Evolutionary conservation across 345 rosid genomes (phyloP).

Genomic region (Physaria fendleri): DNA sequence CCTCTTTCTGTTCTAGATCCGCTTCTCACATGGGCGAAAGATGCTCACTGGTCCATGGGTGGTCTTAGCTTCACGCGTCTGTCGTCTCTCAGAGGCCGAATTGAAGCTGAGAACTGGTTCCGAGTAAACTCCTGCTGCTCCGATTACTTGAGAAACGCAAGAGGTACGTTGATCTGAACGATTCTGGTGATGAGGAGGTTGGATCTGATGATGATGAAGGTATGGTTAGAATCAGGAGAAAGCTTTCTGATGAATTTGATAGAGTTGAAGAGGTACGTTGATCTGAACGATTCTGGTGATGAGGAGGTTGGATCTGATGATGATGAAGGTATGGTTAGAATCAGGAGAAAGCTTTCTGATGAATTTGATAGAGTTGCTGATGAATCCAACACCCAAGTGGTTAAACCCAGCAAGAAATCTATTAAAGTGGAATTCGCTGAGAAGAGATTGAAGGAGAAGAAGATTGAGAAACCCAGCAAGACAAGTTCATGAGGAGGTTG

Average conservation of each 20-base stretch:
- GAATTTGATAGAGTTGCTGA: constrained; percentile 71
- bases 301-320: constrained; percentile 20
- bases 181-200: constrained; percentile 21
- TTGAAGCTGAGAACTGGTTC: constrained; percentile 44
- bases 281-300: constrained; percentile 33
- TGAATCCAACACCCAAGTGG: not conserved
- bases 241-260: constrained; percentile 67
- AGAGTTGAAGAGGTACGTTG: too few relatives aligned
- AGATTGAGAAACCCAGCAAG: constrained; percentile 4
- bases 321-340: constrained; percentile 17
- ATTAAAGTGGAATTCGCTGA: not conserved
- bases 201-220: constrained; percentile 22
- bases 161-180: constrained; percentile 42
- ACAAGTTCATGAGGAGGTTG: constrained; percentile 18
- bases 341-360: constrained; percentile 51
- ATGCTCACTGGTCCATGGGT: constrained; percentile 99
- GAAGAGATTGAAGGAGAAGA: not conserved
- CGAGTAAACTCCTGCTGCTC: constrained; percentile 64
- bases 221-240: constrained; percentile 37
- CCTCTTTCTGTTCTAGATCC: constrained; percentile 68
- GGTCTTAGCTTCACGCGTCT: constrained; percentile 79
- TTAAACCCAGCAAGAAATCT: not conserved
- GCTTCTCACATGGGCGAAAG: constrained; percentile 77
- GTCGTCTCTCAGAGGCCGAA: constrained; percentile 84
- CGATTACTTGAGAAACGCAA: constrained; percentile 47